Percentiles rank a stretch among this genome's conserved stretches.
These are phyloP conservation scores for Luffa acutangula DNA, from an alignment of 306 rosid genomes.

Conservation along the genomic window DNA sequence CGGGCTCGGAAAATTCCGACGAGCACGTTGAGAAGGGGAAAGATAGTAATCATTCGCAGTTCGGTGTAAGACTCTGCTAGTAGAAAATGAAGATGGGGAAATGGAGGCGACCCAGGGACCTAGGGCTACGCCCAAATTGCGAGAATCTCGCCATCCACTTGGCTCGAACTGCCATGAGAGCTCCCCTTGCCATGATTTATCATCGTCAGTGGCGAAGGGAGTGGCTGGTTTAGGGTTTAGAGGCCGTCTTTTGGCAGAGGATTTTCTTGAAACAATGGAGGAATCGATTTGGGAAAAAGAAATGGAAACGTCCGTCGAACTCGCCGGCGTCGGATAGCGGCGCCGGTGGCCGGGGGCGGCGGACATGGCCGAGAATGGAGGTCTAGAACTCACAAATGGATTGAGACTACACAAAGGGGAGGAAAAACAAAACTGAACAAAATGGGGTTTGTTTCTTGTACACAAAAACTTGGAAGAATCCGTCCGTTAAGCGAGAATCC, in stretches of 20 bases:
- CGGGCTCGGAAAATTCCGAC: constrained; percentile 11
- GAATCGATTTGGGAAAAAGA: constrained; percentile 35
- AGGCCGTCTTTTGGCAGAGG: constrained; percentile 13
- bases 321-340: constrained; percentile 28
- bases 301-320: constrained; percentile 24
- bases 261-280: background rate
- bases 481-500: background rate
- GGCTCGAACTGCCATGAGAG: constrained; percentile 79
- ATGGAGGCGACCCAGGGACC: constrained; percentile 51
- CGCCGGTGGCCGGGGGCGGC: constrained; percentile 25
- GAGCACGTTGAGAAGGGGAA: constrained; percentile 27
- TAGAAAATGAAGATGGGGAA: constrained; percentile 15
- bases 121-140: constrained; percentile 38
- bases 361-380: constrained; percentile 36
- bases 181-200: constrained; percentile 65
- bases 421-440: background rate
- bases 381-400: background rate
- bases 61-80: constrained; percentile 27
- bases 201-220: constrained; percentile 58
- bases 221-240: constrained; percentile 31
- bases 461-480: background rate
- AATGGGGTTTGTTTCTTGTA: background rate
- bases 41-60: constrained; percentile 61
- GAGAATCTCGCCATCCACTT: constrained; percentile 31
- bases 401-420: background rate